Evolutionary conservation across 2,329 filamentous ascomycete species (phyloP), one percentile per base, ranked within the genome.

Genomic region (Fusarium chaquense): DNA sequence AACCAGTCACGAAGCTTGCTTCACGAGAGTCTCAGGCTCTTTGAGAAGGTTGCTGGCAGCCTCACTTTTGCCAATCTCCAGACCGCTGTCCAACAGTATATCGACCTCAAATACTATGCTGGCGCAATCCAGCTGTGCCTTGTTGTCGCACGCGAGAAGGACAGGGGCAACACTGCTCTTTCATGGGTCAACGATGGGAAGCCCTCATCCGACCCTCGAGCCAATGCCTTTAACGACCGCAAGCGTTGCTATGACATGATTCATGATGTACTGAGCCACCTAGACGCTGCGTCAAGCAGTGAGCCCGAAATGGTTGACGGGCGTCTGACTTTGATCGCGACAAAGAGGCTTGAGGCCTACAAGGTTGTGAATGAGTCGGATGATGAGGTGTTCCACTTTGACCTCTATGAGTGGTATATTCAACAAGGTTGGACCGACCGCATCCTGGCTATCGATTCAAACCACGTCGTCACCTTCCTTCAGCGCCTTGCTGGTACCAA

Each of bases 371-470:
- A 97, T 76, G 88, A 87, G 62, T 97, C 95, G 0, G 87, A 91
- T 16, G 96, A 99, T 72, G 93, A 98, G 76, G 92, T 98, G 6
- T 99, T 99, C 83, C 91, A 98, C 78, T 97, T 93, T 65, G 93
- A 93, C 74, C 85, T 99, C n/a, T 99, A 98, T 78, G 94, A 98
- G 75, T 99, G 96, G 95, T 99, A 99, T 79, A 90, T 98, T 71
- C 82, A 87, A 56, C 90, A 94, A 77, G 91, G 92, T 20, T 94
- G 93, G 89, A 91, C 89, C 12, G 93, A 98, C 68, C 91, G 94
- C 16, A 87, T 99, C 30, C 87, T 99, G 35, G 89, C 91, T 36
- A 93, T 96, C 53, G 88, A 94, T 60, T 97, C 94, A 7, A 88
- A 91, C 0, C 94, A 94, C 74, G 93, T 98, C 28, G 87, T 97